Base-by-base conservation (phyloP, 768 basidiomycete species). In the Tricholoma matsutake region DNA sequence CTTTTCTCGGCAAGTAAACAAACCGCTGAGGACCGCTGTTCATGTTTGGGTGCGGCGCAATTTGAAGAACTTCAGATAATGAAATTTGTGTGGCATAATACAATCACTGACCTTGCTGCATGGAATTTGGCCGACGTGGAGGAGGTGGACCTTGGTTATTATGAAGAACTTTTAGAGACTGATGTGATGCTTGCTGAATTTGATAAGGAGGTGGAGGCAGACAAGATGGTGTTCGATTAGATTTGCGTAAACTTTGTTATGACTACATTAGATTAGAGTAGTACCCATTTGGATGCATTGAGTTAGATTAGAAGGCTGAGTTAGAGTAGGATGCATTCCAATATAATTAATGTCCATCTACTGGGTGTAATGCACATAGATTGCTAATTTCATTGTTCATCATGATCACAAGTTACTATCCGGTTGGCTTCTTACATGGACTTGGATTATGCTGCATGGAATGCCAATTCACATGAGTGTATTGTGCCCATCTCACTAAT, bases 101-200 rank as follows among this genome's bases (percentile, higher is more conserved):
- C 13, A 7, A 35, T 54, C 34, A 4, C 52, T 35, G 29, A 54
- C 34, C 31, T 86, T 92, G 6, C 80, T 84, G 64, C 93, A 94
- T 62, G 52, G 52, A 54, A 54, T 20, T 54, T 20, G 28, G 52
- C 14, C 0, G 39, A 20, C 1, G 57, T 56, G 18, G 59, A 63
- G 25, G 59, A 63, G 53, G 51, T 58, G 20, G 34, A 45, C 8
- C 49, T 63, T 34, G 62, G 56, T 37, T 29, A 35, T 37, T 60
- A 63, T 39, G 52, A 59, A n/a, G 59, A 52, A 0, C 47, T 59
- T 6, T 10, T 54, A 16, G 52, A 14, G 13, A 10, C 28, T 20
- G 58, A 51, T 20, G 10, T 11, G 6, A 32, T 34, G 58, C 5
- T 7, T 47, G 45, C 18, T 20, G 20, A 47, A 47, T 20, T 47